Evolutionary conservation across 768 basidiomycete species (phyloP), one percentile per base, ranked within the genome.

Genomic region (Amanita jacksonii): DNA sequence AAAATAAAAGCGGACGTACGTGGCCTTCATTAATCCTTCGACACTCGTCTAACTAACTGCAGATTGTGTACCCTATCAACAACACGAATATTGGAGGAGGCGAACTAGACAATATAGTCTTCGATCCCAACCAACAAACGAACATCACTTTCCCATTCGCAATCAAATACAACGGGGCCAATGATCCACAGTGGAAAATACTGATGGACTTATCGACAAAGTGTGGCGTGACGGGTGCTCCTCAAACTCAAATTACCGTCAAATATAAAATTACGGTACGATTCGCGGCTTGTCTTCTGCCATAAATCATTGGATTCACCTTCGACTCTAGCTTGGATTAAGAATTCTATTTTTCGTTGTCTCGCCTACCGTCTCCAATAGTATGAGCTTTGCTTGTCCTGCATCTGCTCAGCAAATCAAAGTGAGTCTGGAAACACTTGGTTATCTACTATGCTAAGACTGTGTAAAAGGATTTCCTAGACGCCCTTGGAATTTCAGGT

Each of bases 61-160:
- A 86, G 82, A 72, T 87, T 39, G 68, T 74, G 53, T 91, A 91
- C 56, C 88, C 86, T 8, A 77, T 85, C 55, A 75, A 79, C 51
- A 72, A 78, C 50, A 78, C 80, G 0, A 56, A 66, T n/a, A 64
- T 90, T 38, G 87, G 87, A 9, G 68, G 69, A 37, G 88, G 87
- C 13, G 58, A 59, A 23, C 52, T 74, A 32, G 63, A 64, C 2
- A 53, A 72, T 48, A 58, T 76, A 27, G 57, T 64, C 8, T 73
- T 81, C 52, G 53, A 68, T 8, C 67, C 83, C 9, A 63, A 77
- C 51, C 54, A 69, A 2, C 65, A 69, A 49, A 84, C 76, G 4
- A 79, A 75, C 49, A 76, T 87, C 64, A 79, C 77, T 0, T 85
- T 91, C 66, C 87, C 87, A 1, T 84, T 90, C 61, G 52, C 70